A percentile compares a stretch with the other conserved stretches of the same genome.
Conservation (phyloP, 1,284 basidiomycete genomes). For the Irpex sp. region DNA sequence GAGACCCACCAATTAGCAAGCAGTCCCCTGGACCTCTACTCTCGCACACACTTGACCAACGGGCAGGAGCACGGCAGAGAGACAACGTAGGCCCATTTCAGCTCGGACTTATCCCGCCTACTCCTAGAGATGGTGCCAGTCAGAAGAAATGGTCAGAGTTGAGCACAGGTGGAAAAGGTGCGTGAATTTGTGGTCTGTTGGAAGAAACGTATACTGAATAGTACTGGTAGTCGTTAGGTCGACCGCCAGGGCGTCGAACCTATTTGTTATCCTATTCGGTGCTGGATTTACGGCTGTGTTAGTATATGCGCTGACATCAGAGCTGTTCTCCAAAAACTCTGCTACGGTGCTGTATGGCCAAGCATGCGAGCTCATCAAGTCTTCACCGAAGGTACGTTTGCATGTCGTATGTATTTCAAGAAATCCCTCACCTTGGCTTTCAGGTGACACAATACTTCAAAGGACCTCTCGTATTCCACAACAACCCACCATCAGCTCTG, state of each 20-base stretch:
- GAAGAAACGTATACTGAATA: neutral
- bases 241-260: slow-evolving; percentile 76
- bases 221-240: slow-evolving; percentile 63
- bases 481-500: slow-evolving; percentile 64
- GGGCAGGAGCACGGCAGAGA: slow-evolving; percentile 37
- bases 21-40: slow-evolving; percentile 42
- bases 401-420: neutral
- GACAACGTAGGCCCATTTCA: slow-evolving; percentile 81
- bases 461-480: slow-evolving; percentile 68
- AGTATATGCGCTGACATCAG: slow-evolving; percentile 82
- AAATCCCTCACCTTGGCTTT: neutral
- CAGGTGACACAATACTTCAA: slow-evolving; percentile 67
- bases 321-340: slow-evolving; percentile 91
- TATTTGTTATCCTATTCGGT: slow-evolving; percentile 81
- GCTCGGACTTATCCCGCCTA: slow-evolving; percentile 64
- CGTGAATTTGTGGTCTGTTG: slow-evolving; percentile 20
- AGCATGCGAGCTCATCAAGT: slow-evolving; percentile 81
- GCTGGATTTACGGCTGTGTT: slow-evolving; percentile 80
- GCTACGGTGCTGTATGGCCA: slow-evolving; percentile 87
- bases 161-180: slow-evolving; percentile 79
- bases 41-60: slow-evolving; percentile 64
- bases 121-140: slow-evolving; percentile 49
- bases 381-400: slow-evolving; percentile 59
- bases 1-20: slow-evolving; percentile 36
- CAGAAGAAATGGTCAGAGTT: slow-evolving; percentile 82